These are phyloP conservation scores for Podila epicladia DNA, from an alignment of 192 early-diverging fungal species.

Conservation along the genomic window DNA sequence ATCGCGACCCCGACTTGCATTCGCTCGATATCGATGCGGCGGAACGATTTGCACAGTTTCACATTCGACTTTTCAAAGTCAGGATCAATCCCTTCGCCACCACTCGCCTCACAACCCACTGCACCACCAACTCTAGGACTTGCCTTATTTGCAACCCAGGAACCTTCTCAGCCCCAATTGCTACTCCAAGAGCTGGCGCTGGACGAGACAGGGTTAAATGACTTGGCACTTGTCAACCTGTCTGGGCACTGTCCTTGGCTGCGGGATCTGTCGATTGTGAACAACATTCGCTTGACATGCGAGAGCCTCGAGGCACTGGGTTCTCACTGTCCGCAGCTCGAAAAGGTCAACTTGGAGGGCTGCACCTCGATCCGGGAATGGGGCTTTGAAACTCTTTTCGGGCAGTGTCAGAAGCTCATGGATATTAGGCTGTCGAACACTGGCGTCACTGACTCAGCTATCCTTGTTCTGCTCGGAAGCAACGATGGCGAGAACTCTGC, in stretches of 20 bases:
- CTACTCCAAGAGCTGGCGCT: background rate
- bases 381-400: background rate
- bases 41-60: background rate
- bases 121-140: background rate
- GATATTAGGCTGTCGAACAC: background rate
- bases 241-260: background rate
- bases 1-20: background rate
- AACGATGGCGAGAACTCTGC: background rate
- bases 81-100: background rate
- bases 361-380: background rate
- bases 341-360: background rate
- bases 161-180: background rate
- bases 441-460: background rate
- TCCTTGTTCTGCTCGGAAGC: background rate
- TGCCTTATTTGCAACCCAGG: background rate
- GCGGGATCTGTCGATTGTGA: background rate
- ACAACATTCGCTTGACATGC: background rate
- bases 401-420: background rate
- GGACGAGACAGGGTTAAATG: background rate
- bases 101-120: background rate
- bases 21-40: conserved; percentile 1
- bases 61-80: background rate
- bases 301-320: background rate
- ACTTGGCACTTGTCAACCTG: background rate
- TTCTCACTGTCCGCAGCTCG: background rate